A percentile compares a stretch with the other conserved stretches of the same genome.
Conservation (phyloP, 2,329 filamentous ascomycete species). For the Capronia epimyces region DNA sequence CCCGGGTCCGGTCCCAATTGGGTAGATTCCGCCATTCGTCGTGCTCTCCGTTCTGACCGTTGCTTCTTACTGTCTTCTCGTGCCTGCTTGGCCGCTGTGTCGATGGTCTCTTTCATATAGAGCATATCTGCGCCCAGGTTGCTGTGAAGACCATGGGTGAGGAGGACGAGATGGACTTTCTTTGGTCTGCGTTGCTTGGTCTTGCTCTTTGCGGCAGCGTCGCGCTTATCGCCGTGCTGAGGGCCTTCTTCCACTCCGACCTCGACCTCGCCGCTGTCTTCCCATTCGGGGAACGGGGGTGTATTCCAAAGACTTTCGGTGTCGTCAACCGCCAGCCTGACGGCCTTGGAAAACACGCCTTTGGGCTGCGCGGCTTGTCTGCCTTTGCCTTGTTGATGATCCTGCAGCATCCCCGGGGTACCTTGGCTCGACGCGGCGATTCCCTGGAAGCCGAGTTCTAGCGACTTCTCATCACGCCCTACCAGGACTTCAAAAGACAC, state of each 20-base stretch:
- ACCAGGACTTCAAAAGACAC: slow-evolving; percentile 85
- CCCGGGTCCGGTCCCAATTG: slow-evolving; percentile 19
- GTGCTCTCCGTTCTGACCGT: slow-evolving; percentile 47
- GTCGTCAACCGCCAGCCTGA: slow-evolving; percentile 76
- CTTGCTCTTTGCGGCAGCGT: slow-evolving; percentile 23
- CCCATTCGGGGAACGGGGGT: slow-evolving; percentile 69
- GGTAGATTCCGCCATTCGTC: slow-evolving; percentile 32
- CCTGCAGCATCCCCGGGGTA: slow-evolving; percentile 64
- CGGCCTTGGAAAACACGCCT: slow-evolving; percentile 78
- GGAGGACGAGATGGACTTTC: slow-evolving; percentile 80
- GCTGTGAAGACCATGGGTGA: slow-evolving; percentile 93
- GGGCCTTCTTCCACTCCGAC: slow-evolving; percentile 28
- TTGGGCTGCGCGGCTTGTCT: slow-evolving; percentile 53
- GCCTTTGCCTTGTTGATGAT: slow-evolving; percentile 63
- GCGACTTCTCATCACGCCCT: slow-evolving; percentile 75
- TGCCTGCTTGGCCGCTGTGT: slow-evolving; percentile 70
- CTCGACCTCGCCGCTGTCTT: slow-evolving; percentile 34
- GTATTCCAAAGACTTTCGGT: slow-evolving; percentile 88
- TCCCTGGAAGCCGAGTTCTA: slow-evolving; percentile 60
- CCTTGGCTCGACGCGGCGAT: slow-evolving; percentile 49
- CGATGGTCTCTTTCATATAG: slow-evolving; percentile 94
- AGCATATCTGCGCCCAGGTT: slow-evolving; percentile 96
- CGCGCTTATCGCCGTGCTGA: slow-evolving; percentile 21
- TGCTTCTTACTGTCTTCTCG: slow-evolving; percentile 62
- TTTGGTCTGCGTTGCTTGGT: slow-evolving; percentile 54